These are phyloP conservation scores for Taphrina confusa DNA, from an alignment of 1,139 yeast species.

Conservation along the genomic window DNA sequence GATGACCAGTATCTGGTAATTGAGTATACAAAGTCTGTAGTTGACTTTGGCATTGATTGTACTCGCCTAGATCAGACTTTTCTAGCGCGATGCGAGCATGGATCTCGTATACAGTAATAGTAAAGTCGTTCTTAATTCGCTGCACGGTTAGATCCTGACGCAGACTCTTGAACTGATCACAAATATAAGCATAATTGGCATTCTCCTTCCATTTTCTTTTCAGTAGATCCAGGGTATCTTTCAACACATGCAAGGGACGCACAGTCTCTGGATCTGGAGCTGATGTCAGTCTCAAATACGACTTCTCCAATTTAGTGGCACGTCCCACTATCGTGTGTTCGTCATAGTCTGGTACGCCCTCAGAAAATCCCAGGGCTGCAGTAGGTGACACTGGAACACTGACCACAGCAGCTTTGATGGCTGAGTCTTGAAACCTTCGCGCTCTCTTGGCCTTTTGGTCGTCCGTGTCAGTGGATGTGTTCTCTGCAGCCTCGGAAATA, in stretches of 20 bases:
- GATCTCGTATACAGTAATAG: constrained; percentile 76
- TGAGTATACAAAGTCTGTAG: constrained; percentile 51
- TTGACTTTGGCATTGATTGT: constrained; percentile 91
- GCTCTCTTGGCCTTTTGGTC: constrained; percentile 31
- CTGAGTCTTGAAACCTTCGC: constrained; percentile 11
- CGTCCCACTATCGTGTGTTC: constrained; percentile 60
- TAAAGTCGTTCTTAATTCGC: constrained; percentile 74
- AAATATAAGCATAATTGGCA: constrained; percentile 68
- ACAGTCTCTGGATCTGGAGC: constrained; percentile 86
- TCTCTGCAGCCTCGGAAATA: constrained; percentile 23
- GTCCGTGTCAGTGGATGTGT: constrained; percentile 37
- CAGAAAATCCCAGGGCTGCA: constrained; percentile 16
- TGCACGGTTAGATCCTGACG: constrained; percentile 94
- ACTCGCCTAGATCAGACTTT: constrained; percentile 79
- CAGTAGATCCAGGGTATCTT: constrained; percentile 60
- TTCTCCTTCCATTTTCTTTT: constrained; percentile 58
- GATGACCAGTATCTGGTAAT: constrained; percentile 44
- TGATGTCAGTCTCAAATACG: constrained; percentile 79
- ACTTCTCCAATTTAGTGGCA: constrained; percentile 67
- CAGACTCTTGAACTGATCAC: constrained; percentile 87
- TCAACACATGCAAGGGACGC: constrained; percentile 67
- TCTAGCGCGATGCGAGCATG: constrained; percentile 87
- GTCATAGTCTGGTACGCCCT: constrained; percentile 34
- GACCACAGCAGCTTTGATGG: constrained; percentile 17
- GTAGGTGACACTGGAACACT: constrained; percentile 30